Conservation (phyloP, 768 basidiomycete species). For the Tylopilus sp. region DNA sequence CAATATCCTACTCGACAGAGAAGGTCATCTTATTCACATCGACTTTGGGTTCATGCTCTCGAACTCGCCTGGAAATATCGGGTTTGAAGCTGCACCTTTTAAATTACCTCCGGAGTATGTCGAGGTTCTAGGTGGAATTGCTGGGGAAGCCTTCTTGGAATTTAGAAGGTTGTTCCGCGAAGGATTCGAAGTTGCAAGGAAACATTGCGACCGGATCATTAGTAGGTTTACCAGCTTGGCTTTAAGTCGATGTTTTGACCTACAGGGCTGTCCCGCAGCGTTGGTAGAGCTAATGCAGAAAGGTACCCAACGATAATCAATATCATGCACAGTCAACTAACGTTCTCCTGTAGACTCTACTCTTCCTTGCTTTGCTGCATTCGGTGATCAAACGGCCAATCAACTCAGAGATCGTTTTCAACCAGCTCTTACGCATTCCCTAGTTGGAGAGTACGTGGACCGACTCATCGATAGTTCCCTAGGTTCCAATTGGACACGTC, state of each 20-base stretch:
- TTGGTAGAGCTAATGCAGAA: conserved; percentile 99
- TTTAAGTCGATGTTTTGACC: neutral
- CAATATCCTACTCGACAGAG: conserved; percentile 93
- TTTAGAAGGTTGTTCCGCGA: conserved; percentile 88
- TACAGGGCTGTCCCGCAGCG: conserved; percentile 41
- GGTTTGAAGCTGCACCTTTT: conserved; percentile 99
- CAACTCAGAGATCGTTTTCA: conserved; percentile 93
- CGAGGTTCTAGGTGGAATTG: conserved; percentile 88
- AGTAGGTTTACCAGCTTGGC: conserved; percentile 47
- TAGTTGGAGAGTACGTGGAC: conserved; percentile 88
- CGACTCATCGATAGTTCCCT: conserved; percentile 85
- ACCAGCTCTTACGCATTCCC: conserved; percentile 77
- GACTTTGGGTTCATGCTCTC: conserved; percentile 98
- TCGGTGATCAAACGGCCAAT: conserved; percentile 86
- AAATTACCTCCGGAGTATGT: conserved; percentile 94
- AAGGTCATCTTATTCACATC: conserved; percentile 94
- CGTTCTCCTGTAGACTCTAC: conserved; percentile 60
- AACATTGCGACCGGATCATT: conserved; percentile 95
- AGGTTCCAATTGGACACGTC: conserved; percentile 90
- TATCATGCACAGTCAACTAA: neutral
- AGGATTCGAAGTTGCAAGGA: conserved; percentile 90
- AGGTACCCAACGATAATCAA: conserved; percentile 42
- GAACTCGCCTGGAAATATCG: conserved; percentile 95
- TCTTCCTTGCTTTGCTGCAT: conserved; percentile 85
- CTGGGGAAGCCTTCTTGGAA: conserved; percentile 71